Percentiles rank a stretch among this genome's conserved stretches.
These are phyloP conservation scores for Cryptococcus maquisensis DNA, from an alignment of 1,284 basidiomycete species.

Conservation along the genomic window DNA sequence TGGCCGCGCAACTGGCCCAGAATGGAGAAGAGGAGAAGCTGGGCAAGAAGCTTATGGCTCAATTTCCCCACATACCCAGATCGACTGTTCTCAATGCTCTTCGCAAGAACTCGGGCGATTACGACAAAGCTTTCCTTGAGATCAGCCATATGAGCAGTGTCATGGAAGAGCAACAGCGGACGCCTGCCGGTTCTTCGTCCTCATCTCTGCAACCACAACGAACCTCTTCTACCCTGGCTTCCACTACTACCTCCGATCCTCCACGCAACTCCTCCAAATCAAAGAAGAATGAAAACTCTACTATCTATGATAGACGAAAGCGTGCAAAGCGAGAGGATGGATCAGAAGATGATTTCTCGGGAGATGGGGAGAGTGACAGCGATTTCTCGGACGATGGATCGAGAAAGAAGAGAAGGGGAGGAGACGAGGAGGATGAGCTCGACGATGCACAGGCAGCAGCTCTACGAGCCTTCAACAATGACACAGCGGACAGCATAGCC, in stretches of 20 bases:
- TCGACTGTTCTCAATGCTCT: constrained; percentile 13
- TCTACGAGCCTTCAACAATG: constrained; percentile 81
- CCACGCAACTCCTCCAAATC: constrained; percentile 13
- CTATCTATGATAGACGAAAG: constrained; percentile 48
- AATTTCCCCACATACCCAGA: constrained; percentile 20
- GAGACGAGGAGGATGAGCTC: constrained; percentile 20
- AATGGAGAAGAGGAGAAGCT: constrained; percentile 12
- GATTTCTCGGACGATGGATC: constrained; percentile 34
- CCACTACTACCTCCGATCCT: no score
- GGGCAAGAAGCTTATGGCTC: constrained; percentile 12
- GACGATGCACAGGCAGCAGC: constrained; percentile 54
- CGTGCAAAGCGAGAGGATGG: constrained; percentile 18
- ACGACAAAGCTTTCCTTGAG: constrained; percentile 16
- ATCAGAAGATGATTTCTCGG: constrained; percentile 23
- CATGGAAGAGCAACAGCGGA: not conserved
- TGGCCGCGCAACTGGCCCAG: constrained; percentile 8
- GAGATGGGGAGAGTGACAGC: constrained; percentile 42
- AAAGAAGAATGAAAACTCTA: constrained; percentile 40
- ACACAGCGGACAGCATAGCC: constrained; percentile 67
- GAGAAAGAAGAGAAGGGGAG: constrained; percentile 25
- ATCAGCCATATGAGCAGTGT: constrained; percentile 10
- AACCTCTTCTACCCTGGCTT: no score
- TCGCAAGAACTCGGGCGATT: constrained; percentile 12
- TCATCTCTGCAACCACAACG: not conserved
- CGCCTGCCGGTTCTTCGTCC: not conserved